Evolutionary conservation across 441 rosid species (phyloP).

Genomic region (Isatis lusitanica): DNA sequence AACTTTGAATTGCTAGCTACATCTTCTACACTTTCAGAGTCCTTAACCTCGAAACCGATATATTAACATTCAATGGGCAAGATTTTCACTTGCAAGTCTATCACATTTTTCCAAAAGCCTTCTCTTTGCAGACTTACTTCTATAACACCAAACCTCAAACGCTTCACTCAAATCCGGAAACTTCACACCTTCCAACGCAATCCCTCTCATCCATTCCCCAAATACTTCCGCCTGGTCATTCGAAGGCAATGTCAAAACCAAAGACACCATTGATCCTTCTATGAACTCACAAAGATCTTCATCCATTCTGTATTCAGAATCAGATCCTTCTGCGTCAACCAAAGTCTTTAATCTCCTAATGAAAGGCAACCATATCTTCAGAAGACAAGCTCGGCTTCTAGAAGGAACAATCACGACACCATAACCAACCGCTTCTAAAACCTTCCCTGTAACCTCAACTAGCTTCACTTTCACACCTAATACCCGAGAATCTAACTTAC

Average conservation of each 20-base stretch:
- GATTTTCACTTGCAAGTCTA: conserved; percentile 13
- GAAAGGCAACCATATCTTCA: conserved; percentile 81
- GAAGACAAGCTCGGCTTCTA: conserved; percentile 46
- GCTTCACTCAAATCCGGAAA: conserved; percentile 93
- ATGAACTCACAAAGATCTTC: conserved; percentile 73
- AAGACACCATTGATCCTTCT: conserved; percentile 73
- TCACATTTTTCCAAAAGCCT: conserved; percentile 65
- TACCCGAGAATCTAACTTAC: conserved; percentile 50
- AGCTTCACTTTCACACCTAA: conserved; percentile 76
- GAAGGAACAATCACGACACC: conserved; percentile 76
- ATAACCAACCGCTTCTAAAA: conserved; percentile 84
- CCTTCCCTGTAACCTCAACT: conserved; percentile 74
- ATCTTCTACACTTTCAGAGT: neutral
- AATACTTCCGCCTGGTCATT: conserved; percentile 83
- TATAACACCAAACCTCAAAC: conserved; percentile 88
- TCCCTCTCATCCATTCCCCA: conserved; percentile 74
- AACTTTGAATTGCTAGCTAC: neutral
- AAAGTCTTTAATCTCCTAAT: conserved; percentile 74
- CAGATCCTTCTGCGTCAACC: conserved; percentile 52
- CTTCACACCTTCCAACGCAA: conserved; percentile 50
- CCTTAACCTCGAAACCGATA: neutral
- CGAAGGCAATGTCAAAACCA: conserved; percentile 76
- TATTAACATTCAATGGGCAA: neutral
- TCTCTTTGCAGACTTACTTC: conserved; percentile 92
- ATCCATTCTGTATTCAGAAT: conserved; percentile 63